Evolutionary conservation across 805 yeast species (phyloP).

Genomic region (Candida mattraensis): DNA sequence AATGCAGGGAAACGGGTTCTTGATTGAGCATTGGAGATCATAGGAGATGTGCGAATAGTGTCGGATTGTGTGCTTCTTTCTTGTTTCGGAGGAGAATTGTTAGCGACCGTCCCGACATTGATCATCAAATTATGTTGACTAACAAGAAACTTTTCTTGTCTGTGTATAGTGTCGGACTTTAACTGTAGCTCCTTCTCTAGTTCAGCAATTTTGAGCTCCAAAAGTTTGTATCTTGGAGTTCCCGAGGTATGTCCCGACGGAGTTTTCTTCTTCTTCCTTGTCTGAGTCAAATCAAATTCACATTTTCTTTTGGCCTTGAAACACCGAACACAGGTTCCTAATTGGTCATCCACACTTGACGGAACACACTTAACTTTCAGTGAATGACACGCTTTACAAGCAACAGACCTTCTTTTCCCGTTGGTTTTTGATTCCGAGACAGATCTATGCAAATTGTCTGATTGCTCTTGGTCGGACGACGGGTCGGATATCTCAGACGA

Average conservation of each 20-base stretch:
- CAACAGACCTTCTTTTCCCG: constrained; percentile 46
- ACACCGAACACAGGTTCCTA: constrained; percentile 75
- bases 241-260: constrained; percentile 10
- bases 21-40: background rate
- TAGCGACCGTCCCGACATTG: background rate
- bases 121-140: constrained; percentile 9
- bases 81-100: background rate
- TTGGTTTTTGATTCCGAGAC: constrained; percentile 1
- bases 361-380: constrained; percentile 86
- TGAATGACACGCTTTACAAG: constrained; percentile 75
- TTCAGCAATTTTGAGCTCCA: constrained; percentile 27
- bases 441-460: background rate
- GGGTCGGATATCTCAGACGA: constrained; percentile 3
- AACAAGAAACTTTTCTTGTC: constrained; percentile 11
- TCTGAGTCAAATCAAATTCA: constrained; percentile 62
- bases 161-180: constrained; percentile 10
- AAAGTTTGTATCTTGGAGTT: constrained; percentile 22
- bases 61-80: background rate
- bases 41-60: background rate
- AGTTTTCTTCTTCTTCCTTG: constrained; percentile 44
- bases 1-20: too few species aligned
- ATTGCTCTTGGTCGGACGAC: constrained; percentile 4
- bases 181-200: constrained; percentile 14
- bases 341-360: constrained; percentile 53
- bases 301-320: constrained; percentile 61